Evolutionary conservation across 2,329 filamentous ascomycete genomes (phyloP), one percentile per base, ranked within the genome.

Genomic region (Exophiala dermatitidis): DNA sequence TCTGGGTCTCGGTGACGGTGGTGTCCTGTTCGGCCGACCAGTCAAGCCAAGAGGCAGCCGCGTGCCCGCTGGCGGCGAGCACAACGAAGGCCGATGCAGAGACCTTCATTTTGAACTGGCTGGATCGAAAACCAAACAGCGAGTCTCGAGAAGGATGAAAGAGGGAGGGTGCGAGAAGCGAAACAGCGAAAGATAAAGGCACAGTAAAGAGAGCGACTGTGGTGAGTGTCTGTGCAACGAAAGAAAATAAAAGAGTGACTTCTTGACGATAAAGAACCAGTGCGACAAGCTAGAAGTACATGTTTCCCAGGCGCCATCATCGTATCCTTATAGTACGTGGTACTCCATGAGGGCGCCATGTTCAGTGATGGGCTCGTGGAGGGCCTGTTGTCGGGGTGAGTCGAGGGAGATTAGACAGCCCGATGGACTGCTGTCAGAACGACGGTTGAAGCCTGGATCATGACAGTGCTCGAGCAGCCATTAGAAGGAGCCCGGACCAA

Each of bases 321-420:
- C 31, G 5, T 19, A 28, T 5, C 10, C 44, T 43, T 32, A 33
- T 31, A 40, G 40, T 7, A 28, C 30, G 40, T 29, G 36, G 37
- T 43, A 34, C 49, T 19, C 46, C 37, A 50, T 40, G 44, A 40
- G 36, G 42, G 44, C 36, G 51, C 53, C 53, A 48, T 56, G 56
- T 53, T 50, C 50, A 50, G 52, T 48, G 31, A 42, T 41, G 38
- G 38, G 33, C 47, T 50, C 31, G 50, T 42, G 42, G 40, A 47
- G 10, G 31, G n/a, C 34, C 41, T 38, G 50, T 46, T 47, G 44
- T 31, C 52, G 43, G 48, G 48, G 38, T 48, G 32, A 59, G 53
- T 40, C 48, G 42, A 40, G 48, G 42, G 57, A 59, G 38, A 59
- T 59, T 59, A 56, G 57, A 59, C 57, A 52, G 52, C 43, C 31